Base-by-base conservation (phyloP, 176 grass and related monocot genomes). In the Oryza glumipatula region DNA sequence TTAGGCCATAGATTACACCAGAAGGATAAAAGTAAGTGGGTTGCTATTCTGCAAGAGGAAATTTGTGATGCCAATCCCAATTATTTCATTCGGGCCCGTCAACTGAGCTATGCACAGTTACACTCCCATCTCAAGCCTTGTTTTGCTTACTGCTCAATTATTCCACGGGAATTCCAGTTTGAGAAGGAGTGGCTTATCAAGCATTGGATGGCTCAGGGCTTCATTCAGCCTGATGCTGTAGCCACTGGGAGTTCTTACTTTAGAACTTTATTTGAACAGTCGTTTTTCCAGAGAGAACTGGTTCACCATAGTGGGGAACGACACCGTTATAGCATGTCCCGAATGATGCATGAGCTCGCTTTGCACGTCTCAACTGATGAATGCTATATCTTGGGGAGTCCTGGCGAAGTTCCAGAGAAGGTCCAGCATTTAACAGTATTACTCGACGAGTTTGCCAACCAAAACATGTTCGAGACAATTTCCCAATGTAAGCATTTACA, bases 201-300 rank as follows among this genome's bases (percentile, higher is more conserved):
- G 16, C 45, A 83, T 11, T 94, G 92, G 92, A 88, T 94, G 70
- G 85, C 92, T 4, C 92, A 86, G 36, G 84, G 41, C 6, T 90
- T 94, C 2, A 76, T 90, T 73, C 6, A 46, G 28, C 28, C 28
- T 28, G 28, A 0, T 1, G 28, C 1, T 28, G 28, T 28, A 28
- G 28, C 28, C 28, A 48, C 0, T 46, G 88, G 63, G 4, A 80
- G 75, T 12, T 14, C 16, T 3, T 88, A 80, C 78, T 82, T 90
- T 35, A 80, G 74, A 13, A 76, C 47, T 44, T 80, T 94, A 10
- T 78, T 86, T 51, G 1, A 0, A 0, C 39, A 39, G 7, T 90
- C 91, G 2, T 76, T 90, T 54, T 83, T 90, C 38, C 77, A 88
- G 47, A 7, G 0, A 11, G 49, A 16, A 2, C 21, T 10, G 43